Evolutionary conservation across 1,139 yeast genomes (phyloP).

Genomic region (Saccharomycopsis hybrid): DNA sequence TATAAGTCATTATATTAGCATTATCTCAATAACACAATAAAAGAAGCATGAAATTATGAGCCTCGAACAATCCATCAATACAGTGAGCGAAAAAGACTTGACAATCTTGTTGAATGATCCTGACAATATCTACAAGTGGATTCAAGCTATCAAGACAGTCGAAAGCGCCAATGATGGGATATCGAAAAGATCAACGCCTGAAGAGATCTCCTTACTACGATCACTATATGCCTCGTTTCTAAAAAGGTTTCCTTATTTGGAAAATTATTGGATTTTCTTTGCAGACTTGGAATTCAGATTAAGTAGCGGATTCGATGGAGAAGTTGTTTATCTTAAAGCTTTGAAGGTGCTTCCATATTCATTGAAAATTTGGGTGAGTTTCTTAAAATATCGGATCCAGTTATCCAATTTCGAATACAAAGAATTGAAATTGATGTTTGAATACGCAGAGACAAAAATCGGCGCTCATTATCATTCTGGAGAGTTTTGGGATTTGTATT

Average conservation of each 20-base stretch:
- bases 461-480: slow-evolving; percentile 73
- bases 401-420: slow-evolving; percentile 30
- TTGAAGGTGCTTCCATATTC: slow-evolving; percentile 46
- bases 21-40: no score
- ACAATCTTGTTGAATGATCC: slow-evolving; percentile 33
- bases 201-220: slow-evolving; percentile 39
- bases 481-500: slow-evolving; percentile 69
- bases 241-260: slow-evolving; percentile 57
- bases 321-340: slow-evolving; percentile 47
- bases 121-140: slow-evolving; percentile 45
- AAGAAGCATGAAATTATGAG: no score
- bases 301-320: slow-evolving; percentile 47
- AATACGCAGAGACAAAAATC: slow-evolving; percentile 51
- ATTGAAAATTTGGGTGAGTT: slow-evolving; percentile 68
- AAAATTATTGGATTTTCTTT: slow-evolving; percentile 75
- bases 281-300: slow-evolving; percentile 62
- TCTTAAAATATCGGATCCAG: slow-evolving; percentile 49
- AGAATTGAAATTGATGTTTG: slow-evolving; percentile 43
- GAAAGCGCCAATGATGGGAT: slow-evolving; percentile 35
- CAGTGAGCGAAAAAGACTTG: no score
- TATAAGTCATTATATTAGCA: no score
- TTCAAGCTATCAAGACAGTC: slow-evolving; percentile 34
- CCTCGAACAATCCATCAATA: no score
- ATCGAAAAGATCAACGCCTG: slow-evolving; percentile 38
- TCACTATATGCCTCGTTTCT: slow-evolving; percentile 52